These are phyloP conservation scores for Saccharomycopsis babjevae DNA, from an alignment of 805 yeast species.

Conservation along the genomic window DNA sequence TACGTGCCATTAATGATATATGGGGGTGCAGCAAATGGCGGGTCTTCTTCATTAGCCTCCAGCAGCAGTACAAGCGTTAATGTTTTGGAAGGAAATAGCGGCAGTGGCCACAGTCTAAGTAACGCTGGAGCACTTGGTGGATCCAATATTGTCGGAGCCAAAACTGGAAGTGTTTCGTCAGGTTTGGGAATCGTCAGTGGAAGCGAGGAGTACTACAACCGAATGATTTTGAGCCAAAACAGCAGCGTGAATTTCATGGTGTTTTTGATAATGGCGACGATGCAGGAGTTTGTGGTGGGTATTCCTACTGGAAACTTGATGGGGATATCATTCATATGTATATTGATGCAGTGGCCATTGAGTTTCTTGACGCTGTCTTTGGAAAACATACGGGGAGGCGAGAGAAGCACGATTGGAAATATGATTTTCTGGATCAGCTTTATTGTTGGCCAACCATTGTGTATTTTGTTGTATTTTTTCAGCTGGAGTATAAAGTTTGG, in stretches of 20 bases:
- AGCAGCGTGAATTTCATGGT: constrained; percentile 27
- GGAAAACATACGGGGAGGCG: constrained; percentile 30
- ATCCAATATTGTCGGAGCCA: background rate
- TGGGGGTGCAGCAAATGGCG: background rate
- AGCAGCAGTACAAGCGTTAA: background rate
- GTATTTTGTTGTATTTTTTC: constrained; percentile 33
- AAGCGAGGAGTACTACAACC: background rate
- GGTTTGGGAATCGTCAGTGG: background rate
- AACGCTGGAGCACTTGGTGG: background rate
- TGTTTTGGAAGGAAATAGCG: background rate
- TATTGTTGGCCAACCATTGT: constrained; percentile 36
- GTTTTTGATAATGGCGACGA: constrained; percentile 33
- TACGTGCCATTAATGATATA: constrained; percentile 29
- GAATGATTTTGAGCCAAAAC: constrained; percentile 3
- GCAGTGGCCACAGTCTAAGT: background rate
- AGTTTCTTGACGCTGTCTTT: constrained; percentile 32
- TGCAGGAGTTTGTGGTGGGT: constrained; percentile 38
- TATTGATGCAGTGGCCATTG: constrained; percentile 35
- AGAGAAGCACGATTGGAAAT: constrained; percentile 33
- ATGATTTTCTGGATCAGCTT: constrained; percentile 38
- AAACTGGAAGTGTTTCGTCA: background rate
- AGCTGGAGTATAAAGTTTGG: constrained; percentile 31
- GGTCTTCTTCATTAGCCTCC: background rate
- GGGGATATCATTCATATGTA: constrained; percentile 36
- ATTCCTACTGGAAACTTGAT: constrained; percentile 36